Conservation (phyloP, 2,329 filamentous ascomycete genomes). For the Beauveria brongniartii region DNA sequence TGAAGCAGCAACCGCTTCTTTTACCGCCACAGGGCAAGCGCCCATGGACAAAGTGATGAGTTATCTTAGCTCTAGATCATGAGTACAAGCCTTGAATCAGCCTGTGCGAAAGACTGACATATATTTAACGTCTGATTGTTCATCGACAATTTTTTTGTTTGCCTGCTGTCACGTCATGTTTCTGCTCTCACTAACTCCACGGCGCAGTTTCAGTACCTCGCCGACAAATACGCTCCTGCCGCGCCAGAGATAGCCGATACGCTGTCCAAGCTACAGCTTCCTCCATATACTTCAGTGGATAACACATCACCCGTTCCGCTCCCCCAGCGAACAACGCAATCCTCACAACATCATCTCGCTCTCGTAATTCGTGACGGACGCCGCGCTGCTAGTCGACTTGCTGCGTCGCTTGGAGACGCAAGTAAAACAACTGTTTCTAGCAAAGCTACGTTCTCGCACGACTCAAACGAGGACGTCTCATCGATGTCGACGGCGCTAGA, state of each 20-base stretch:
- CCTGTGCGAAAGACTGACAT: slow-evolving; percentile 50
- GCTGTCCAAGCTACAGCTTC: slow-evolving; percentile 58
- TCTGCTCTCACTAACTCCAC: neutral
- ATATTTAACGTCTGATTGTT: slow-evolving; percentile 29
- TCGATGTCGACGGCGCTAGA: slow-evolving; percentile 63
- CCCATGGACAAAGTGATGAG: slow-evolving; percentile 30
- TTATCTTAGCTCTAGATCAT: slow-evolving; percentile 76
- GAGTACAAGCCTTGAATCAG: slow-evolving; percentile 48
- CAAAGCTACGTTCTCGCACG: slow-evolving; percentile 38
- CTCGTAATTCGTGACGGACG: slow-evolving; percentile 57
- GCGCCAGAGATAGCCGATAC: slow-evolving; percentile 59
- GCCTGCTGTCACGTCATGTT: neutral
- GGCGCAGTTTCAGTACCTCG: slow-evolving; percentile 52
- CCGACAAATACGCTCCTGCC: slow-evolving; percentile 59
- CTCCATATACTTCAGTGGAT: slow-evolving; percentile 42
- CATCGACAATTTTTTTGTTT: slow-evolving; percentile 12
- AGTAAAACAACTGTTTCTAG: slow-evolving; percentile 45
- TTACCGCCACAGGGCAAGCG: slow-evolving; percentile 10
- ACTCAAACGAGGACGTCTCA: slow-evolving; percentile 37
- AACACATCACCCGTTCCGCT: slow-evolving; percentile 45
- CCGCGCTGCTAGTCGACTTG: slow-evolving; percentile 46
- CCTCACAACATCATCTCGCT: slow-evolving; percentile 46
- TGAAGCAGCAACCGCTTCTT: slow-evolving; percentile 3
- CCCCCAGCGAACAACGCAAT: slow-evolving; percentile 36
- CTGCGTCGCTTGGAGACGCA: slow-evolving; percentile 35